These are phyloP conservation scores for Leishmania major DNA, from an alignment of 208 protist species.

Conservation along the genomic window DNA sequence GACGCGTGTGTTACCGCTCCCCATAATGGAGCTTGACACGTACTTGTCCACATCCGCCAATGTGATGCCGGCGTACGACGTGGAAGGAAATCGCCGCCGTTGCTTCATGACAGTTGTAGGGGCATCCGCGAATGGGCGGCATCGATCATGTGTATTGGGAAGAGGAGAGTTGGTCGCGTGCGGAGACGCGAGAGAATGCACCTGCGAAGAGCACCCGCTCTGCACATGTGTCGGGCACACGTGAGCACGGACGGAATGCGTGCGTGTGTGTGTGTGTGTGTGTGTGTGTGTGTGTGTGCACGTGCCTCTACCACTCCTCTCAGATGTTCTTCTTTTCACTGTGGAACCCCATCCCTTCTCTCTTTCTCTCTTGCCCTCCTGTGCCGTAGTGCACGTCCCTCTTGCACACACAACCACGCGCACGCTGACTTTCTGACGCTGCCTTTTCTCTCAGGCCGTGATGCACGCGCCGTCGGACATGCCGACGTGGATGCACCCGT, in stretches of 20 bases:
- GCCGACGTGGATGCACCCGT: neutral
- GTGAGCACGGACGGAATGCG: neutral
- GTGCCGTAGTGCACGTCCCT: too few species aligned
- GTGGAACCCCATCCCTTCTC: neutral
- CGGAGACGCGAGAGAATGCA: neutral
- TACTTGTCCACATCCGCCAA: slow-evolving; percentile 29
- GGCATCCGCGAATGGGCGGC: neutral
- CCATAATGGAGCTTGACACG: slow-evolving; percentile 29
- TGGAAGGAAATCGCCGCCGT: slow-evolving; percentile 11
- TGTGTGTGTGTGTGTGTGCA: neutral
- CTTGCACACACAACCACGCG: too few species aligned
- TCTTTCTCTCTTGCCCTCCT: neutral
- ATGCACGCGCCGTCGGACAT: too few species aligned
- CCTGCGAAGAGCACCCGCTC: neutral
- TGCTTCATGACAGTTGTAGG: neutral
- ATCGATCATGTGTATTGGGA: neutral
- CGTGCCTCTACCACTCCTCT: neutral
- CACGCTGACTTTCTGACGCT: too few species aligned
- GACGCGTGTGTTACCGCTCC: slow-evolving; percentile 26
- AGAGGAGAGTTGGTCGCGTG: neutral
- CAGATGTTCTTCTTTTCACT: neutral
- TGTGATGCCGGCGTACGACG: slow-evolving; percentile 25
- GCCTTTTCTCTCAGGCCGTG: too few species aligned
- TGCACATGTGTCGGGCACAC: neutral
- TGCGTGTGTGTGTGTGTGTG: neutral